Percentiles rank a stretch among this genome's conserved stretches.
Evolutionary conservation across 176 grass and related monocot genomes (phyloP).

Genomic region (Triticum urartu): DNA sequence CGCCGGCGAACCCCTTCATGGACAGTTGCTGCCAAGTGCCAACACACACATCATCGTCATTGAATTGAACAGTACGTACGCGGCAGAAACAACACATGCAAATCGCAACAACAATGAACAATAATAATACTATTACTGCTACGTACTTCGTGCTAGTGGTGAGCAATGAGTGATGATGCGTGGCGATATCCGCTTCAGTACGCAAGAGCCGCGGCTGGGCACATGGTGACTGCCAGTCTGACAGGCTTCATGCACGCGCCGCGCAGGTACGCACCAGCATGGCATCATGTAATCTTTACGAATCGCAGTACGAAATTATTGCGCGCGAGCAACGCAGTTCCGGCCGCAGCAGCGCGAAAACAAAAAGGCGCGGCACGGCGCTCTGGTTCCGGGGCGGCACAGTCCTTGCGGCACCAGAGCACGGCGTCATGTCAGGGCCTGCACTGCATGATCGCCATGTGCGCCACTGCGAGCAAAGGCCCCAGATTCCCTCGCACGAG

Average conservation of each 20-base stretch:
- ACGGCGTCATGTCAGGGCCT: slow-evolving; percentile 24
- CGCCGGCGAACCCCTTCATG: slow-evolving; percentile 70
- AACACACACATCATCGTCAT: not conserved
- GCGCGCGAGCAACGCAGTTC: slow-evolving; percentile 9
- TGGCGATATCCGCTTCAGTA: not conserved
- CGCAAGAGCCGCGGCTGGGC: not conserved
- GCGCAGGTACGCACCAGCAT: not conserved
- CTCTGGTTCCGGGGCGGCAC: slow-evolving; percentile 13
- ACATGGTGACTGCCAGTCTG: not conserved
- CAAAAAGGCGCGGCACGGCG: not conserved
- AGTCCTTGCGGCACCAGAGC: slow-evolving; percentile 37
- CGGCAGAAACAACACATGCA: slow-evolving; percentile 15
- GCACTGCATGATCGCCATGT: slow-evolving; percentile 42
- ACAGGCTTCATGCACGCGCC: slow-evolving; percentile 5
- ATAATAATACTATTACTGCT: no score
- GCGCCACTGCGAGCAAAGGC: slow-evolving; percentile 31
- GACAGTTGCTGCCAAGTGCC: slow-evolving; percentile 67
- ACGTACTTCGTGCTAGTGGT: not conserved
- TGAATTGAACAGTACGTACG: not conserved
- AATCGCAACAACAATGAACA: not conserved
- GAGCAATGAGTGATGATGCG: not conserved
- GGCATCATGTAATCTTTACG: slow-evolving; percentile 29
- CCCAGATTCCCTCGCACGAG: slow-evolving; percentile 58
- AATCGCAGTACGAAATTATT: slow-evolving; percentile 29
- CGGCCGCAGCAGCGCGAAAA: slow-evolving; percentile 14